phyloP scores from a whole-genome alignment of 352 stramenopile genomes.

The Globisporangium paddicum region DNA sequence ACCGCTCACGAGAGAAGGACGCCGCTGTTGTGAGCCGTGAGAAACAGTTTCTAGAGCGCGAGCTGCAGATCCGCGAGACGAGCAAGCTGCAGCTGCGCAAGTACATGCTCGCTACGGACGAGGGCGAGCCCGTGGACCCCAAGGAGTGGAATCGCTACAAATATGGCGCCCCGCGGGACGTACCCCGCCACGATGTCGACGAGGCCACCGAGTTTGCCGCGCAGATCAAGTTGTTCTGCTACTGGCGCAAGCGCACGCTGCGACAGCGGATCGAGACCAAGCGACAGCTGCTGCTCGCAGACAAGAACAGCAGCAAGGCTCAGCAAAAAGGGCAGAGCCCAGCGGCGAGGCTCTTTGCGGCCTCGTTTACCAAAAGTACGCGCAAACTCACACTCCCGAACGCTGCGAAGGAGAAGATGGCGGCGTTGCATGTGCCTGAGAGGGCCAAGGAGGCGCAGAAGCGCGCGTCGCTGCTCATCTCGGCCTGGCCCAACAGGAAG shows the following conservation, averaged over 20 bases:
- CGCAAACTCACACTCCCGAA: neutral
- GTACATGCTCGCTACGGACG: constrained; percentile 69
- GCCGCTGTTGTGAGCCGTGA: constrained; percentile 34
- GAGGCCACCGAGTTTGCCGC: constrained; percentile 39
- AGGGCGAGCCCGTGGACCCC: constrained; percentile 43
- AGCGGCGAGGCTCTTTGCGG: neutral
- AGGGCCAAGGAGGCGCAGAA: neutral
- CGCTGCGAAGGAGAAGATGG: neutral
- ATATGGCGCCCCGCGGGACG: constrained; percentile 33
- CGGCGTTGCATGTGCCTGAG: neutral
- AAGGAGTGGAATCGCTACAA: constrained; percentile 65
- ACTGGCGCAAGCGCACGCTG: constrained; percentile 38
- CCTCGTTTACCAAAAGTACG: neutral
- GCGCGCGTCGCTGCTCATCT: neutral
- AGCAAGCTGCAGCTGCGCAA: constrained; percentile 53
- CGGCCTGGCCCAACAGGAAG: neutral
- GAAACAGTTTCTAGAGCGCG: constrained; percentile 52
- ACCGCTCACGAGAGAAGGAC: constrained; percentile 35
- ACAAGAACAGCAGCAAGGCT: constrained; percentile 22
- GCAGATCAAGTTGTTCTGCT: constrained; percentile 53
- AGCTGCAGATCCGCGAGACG: constrained; percentile 49
- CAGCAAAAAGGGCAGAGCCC: no score
- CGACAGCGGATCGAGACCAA: constrained; percentile 31
- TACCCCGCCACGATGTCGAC: constrained; percentile 44
- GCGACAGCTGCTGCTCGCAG: constrained; percentile 28